Base-by-base conservation (phyloP, 139 green algal species). In the Gonium pectorale region DNA sequence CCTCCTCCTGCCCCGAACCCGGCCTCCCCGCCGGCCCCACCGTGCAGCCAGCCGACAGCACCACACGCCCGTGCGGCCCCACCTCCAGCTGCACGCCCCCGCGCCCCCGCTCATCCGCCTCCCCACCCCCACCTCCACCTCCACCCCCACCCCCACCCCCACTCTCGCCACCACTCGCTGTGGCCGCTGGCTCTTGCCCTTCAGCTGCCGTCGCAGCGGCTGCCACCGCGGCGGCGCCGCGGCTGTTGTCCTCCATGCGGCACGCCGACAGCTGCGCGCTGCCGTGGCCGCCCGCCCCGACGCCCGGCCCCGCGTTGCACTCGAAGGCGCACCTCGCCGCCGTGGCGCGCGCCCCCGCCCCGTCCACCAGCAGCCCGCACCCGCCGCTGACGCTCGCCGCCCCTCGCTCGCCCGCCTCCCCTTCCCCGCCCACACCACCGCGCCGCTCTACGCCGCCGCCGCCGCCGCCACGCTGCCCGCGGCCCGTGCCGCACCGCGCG, bases 11-110 rank as follows among this genome's bases (percentile, higher is more conserved):
- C 49, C 21, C 54, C 73, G 27, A 26, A 43, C 3, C 37, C 38
- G n/a, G n/a, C 9, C 22, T 15, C 5, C 24, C 29, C 13, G 26
- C 8, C 13, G 4, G 27, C 73, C 11, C 46, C 54, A 54, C 38
- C 22, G 22, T 56, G 27, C 59, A 72, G 19, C 59, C 75, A 2
- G 29, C 63, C 19, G 52, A 70, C 40, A 82, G 17, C 38, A 31
- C 2, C 59, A 44, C 59, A 4, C 41, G 40, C 0, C 75, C 75
- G 19, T 71, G 38, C n/a, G 75, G 21, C 38, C 35, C 75, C 75
- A 82, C 74, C 37, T 81, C 56, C 74, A 81, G 29, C 59, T 40
- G 22, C 67, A 60, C 24, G 5, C 67, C 38, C 67, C 33, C 38
- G 38, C 13, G 15, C 66, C 8, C 66, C 63, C 7, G 24, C 41